phyloP scores from a whole-genome alignment of 176 grass and related monocot species.

The Puccinellia tenuiflora region DNA sequence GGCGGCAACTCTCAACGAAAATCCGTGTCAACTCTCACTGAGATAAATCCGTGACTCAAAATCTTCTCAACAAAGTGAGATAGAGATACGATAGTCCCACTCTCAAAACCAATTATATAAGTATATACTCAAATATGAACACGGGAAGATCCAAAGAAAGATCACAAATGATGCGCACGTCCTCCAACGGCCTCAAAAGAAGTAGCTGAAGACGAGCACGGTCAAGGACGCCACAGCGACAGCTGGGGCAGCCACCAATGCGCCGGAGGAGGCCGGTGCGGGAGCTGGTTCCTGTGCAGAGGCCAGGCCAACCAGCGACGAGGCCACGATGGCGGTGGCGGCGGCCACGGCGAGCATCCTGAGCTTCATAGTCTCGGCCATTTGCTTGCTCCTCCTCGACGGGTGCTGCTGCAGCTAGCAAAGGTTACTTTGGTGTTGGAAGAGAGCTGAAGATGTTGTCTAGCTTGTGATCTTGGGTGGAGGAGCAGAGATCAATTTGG shows the following conservation, averaged over 20 bases:
- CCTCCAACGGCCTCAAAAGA: conserved; percentile 8
- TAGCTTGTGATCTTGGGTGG: background rate
- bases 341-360: conserved; percentile 27
- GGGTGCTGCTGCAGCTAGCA: background rate
- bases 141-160: too few relatives aligned
- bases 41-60: too few relatives aligned
- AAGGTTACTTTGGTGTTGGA: background rate
- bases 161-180: too few relatives aligned
- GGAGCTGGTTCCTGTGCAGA: conserved; percentile 26
- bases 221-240: conserved; percentile 32
- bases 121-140: too few relatives aligned
- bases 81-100: too few relatives aligned
- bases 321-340: background rate
- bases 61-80: too few relatives aligned
- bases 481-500: background rate
- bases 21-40: too few relatives aligned
- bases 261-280: conserved; percentile 22
- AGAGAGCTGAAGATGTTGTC: background rate
- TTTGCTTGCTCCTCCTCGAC: background rate
- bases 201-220: conserved; percentile 29
- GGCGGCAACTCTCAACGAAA: too few relatives aligned
- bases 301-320: conserved; percentile 18
- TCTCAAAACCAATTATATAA: too few relatives aligned
- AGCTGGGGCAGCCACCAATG: conserved; percentile 19
- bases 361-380: conserved; percentile 38